Evolutionary conservation across 2,329 filamentous ascomycete species (phyloP), one percentile per base, ranked within the genome.

Genomic region (Ceratocystis colombiana): DNA sequence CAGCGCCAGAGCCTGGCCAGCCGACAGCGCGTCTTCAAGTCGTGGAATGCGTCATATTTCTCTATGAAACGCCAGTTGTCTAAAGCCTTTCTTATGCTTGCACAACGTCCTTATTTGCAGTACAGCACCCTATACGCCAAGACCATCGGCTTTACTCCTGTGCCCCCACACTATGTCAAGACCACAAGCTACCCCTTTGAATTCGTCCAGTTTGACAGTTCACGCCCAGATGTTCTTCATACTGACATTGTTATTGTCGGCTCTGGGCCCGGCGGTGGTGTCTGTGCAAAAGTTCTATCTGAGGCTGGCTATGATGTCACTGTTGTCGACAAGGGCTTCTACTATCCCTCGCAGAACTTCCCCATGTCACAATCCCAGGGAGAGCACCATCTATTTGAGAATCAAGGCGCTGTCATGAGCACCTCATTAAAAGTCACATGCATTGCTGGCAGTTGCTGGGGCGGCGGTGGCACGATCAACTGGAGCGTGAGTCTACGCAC

Each of bases 391-490:
- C 78, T 96, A 33, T 94, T 84, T 71, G 88, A 91, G 71, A 84
- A 84, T 68, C 82, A 82, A 25, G 88, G 88, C 6, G 74, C 83
- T 20, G 71, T 81, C 4, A 71, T 80, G 70, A 78, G 79, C 68
- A 78, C 87, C 68, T 82, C 88, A 71, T 77, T 78, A 10, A 80
- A 82, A 5, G 77, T 87, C 41, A 81, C 77, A 17, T 74, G 93
- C 12, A 73, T 89, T 2, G 83, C 88, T 0, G 92, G 89, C 1
- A 82, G 84, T 66, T 83, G 83, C 41, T 96, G 88, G 84, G 92
- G 92, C 37, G 92, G 92, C 53, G 92, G 92, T 66, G 91, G 91
- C 5, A 90, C 89, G 0, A 76, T 96, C 71, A 96, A 96, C 75
- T 96, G 91, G 91, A 88, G 81, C 71, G 83, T 83, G 7, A 78